Conservation (phyloP, 2,329 filamentous ascomycete species). For the Claviceps pazoutovae region DNA sequence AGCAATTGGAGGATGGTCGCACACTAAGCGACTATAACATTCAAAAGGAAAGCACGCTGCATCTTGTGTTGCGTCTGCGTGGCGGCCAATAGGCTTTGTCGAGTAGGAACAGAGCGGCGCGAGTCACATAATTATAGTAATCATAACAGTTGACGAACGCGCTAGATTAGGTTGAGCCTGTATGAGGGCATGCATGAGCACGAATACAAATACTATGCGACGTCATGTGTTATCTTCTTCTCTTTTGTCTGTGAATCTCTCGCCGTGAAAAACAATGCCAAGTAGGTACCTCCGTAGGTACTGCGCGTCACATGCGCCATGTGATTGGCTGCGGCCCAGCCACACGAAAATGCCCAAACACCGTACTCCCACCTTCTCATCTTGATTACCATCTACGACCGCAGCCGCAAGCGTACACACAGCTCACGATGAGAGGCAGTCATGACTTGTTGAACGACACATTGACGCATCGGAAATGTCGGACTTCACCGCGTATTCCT, state of each 20-base stretch:
- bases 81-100: constrained; percentile 36
- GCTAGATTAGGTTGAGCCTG: background rate
- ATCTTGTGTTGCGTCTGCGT: constrained; percentile 67
- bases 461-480: background rate
- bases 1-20: constrained; percentile 85
- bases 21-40: constrained; percentile 95
- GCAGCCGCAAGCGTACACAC: no score
- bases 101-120: background rate
- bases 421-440: background rate
- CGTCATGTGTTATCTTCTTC: background rate
- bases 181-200: background rate
- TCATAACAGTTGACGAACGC: background rate
- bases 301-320: no score
- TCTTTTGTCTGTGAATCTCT: no score
- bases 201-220: background rate
- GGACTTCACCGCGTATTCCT: background rate
- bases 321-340: no score
- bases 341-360: no score
- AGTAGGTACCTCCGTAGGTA: no score
- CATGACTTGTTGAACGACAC: background rate
- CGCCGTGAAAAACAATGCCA: no score
- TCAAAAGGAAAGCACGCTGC: constrained; percentile 76
- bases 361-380: no score
- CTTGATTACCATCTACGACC: no score
- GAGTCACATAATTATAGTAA: background rate